phyloP scores from a whole-genome alignment of 176 grass and related monocot genomes.

The Elymus sibiricus region DNA sequence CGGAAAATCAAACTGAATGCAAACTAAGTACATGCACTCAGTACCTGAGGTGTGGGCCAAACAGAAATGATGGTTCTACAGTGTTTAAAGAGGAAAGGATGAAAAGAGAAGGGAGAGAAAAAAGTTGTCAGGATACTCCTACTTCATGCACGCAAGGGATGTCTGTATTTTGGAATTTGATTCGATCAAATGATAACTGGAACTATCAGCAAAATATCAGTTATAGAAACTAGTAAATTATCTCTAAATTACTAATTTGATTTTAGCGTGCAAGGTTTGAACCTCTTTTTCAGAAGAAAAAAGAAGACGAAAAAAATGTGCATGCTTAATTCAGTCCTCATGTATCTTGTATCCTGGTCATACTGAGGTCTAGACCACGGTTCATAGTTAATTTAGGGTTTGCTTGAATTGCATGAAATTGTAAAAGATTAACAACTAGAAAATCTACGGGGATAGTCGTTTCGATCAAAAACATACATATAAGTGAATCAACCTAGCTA shows the following conservation, averaged over 20 bases:
- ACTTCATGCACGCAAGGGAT: not conserved
- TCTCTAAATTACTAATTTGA: too few species aligned
- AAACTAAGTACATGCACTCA: not conserved
- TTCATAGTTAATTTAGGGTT: not conserved
- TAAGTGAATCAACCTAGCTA: too few species aligned
- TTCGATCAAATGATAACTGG: not conserved
- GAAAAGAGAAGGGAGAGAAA: not conserved
- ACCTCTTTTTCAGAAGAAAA: too few species aligned
- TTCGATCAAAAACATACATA: too few species aligned
- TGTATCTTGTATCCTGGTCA: too few species aligned
- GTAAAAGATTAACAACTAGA: too few species aligned
- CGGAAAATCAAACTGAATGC: not conserved
- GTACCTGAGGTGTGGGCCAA: not conserved
- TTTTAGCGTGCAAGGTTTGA: too few species aligned
- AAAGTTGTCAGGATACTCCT: not conserved
- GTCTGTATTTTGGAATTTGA: not conserved
- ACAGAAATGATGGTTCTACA: not conserved
- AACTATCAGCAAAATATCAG: not conserved
- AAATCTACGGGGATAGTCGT: too few species aligned
- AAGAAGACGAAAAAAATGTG: too few species aligned
- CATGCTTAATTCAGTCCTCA: too few species aligned
- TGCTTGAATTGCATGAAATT: too few species aligned
- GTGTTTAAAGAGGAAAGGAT: slow-evolving; percentile 24
- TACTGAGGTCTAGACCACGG: not conserved
- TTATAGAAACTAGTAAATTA: too few species aligned